Evolutionary conservation across 2,329 filamentous ascomycete species (phyloP), one percentile per base, ranked within the genome.

Genomic region (Microsporum canis): DNA sequence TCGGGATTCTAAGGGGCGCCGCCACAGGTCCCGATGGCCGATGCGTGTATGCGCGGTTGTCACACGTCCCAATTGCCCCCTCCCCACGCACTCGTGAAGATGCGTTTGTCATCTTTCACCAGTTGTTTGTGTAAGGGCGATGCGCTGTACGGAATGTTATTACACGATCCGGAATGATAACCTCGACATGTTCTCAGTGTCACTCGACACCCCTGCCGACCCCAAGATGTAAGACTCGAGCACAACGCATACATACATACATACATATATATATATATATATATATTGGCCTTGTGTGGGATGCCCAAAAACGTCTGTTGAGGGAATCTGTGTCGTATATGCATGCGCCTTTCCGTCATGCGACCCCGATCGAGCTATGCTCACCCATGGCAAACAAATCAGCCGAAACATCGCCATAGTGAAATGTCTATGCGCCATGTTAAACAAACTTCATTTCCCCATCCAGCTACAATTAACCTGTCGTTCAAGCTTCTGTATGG

Each of bases 41-140:
- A 55, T 55, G 51, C 51, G 51, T 55, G 51, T 55, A 55, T 55
- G 51, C 51, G 51, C 51, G 51, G 51, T 36, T 55, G 49, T 55
- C 33, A 55, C 31, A 36, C 49, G 14, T 34, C n/a, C 8, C 27
- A 55, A 14, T 43, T 43, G 39, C 33, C 31, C 33, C 49, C 49
- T 55, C 51, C 33, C 51, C 51, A 55, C 51, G 51, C 51, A 17
- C 51, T 33, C 10, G 14, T 55, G n/a, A 34, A 12, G 31, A 34
- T 55, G 51, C 14, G 12, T 55, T 36, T 55, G 51, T 55, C 31
- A 55, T 55, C 51, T 55, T 55, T 14, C 51, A 55, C 51, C 51
- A 55, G 51, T 14, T 55, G 51, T 55, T 36, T 23, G 51, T 55
- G 51, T 34, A 31, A 55, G 51, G 51, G n/a, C 51, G 51, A 55